phyloP scores from a whole-genome alignment of 2,329 filamentous ascomycete genomes.

The Sclerotinia borealis region DNA sequence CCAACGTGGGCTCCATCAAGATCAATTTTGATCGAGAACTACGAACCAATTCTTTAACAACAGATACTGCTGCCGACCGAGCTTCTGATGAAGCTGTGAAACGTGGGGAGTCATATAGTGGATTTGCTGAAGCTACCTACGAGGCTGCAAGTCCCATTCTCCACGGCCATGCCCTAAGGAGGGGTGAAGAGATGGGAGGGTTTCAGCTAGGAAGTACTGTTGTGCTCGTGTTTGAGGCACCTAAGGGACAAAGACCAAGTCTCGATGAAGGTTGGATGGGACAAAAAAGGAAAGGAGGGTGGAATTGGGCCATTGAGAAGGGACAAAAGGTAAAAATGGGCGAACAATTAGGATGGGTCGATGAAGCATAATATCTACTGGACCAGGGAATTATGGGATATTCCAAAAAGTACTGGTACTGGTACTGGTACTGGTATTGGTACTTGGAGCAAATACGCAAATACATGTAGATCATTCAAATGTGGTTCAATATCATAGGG shows the following conservation, averaged over 20 bases:
- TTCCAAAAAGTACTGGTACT: too few species aligned
- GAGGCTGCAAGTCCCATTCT: conserved; percentile 69
- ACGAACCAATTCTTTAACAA: conserved; percentile 84
- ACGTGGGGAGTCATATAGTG: conserved; percentile 77
- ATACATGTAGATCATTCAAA: neutral
- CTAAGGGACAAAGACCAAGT: conserved; percentile 52
- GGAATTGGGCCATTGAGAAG: conserved; percentile 80
- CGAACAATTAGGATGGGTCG: conserved; percentile 72
- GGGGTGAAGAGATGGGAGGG: conserved; percentile 96
- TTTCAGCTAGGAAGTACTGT: conserved; percentile 95
- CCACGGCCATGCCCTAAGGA: conserved; percentile 72
- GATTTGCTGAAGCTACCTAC: conserved; percentile 90
- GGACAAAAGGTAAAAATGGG: conserved; percentile 88
- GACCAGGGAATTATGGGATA: neutral
- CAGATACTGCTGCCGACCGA: conserved; percentile 83
- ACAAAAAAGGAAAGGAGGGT: conserved; percentile 57
- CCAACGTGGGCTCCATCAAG: conserved; percentile 93
- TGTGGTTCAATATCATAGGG: neutral
- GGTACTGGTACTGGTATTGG: too few species aligned
- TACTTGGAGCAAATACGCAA: too few species aligned
- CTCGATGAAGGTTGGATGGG: conserved; percentile 55
- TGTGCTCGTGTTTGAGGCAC: conserved; percentile 94
- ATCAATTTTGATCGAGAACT: conserved; percentile 96
- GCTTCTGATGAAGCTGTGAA: conserved; percentile 73
- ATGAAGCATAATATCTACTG: conserved; percentile 38